Evolutionary conservation across 176 grass and related monocot genomes (phyloP).

Genomic region (Carex pumila): DNA sequence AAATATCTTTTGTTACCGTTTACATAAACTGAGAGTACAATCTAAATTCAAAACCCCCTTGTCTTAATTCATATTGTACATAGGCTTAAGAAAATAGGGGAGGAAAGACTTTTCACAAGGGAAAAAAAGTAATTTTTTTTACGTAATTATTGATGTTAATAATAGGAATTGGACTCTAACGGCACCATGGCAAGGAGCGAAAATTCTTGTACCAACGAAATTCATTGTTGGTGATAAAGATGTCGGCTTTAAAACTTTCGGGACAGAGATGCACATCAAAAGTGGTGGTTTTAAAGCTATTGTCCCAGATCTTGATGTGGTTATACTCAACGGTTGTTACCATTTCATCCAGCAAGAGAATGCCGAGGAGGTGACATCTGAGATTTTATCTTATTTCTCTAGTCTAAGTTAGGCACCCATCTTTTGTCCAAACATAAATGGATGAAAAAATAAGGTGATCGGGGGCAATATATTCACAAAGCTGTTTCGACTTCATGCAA

Average conservation of each 20-base stretch:
- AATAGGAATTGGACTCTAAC: slow-evolving; percentile 45
- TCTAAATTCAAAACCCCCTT: neutral
- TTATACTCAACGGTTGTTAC: slow-evolving; percentile 40
- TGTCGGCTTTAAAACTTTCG: slow-evolving; percentile 18
- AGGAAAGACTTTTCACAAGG: neutral
- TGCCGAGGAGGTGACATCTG: slow-evolving; percentile 30
- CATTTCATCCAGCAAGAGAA: slow-evolving; percentile 63
- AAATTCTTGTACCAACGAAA: slow-evolving; percentile 43
- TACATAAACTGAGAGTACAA: neutral
- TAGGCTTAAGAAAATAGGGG: neutral
- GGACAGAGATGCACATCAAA: slow-evolving; percentile 27
- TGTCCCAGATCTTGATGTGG: slow-evolving; percentile 37
- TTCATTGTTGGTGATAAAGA: slow-evolving; percentile 42
- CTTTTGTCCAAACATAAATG: neutral
- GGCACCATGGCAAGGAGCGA: slow-evolving; percentile 40
- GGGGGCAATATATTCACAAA: too few relatives aligned
- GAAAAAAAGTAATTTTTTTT: too few relatives aligned
- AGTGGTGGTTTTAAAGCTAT: slow-evolving; percentile 25
- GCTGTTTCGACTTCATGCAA: neutral
- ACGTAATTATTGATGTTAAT: neutral
- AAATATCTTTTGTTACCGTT: neutral
- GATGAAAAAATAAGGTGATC: neutral
- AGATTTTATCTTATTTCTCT: slow-evolving; percentile 45
- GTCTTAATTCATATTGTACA: neutral
- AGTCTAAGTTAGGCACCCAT: slow-evolving; percentile 9